Base-by-base conservation (phyloP, 768 basidiomycete species). In the Coprinopsis strossmayeri region DNA sequence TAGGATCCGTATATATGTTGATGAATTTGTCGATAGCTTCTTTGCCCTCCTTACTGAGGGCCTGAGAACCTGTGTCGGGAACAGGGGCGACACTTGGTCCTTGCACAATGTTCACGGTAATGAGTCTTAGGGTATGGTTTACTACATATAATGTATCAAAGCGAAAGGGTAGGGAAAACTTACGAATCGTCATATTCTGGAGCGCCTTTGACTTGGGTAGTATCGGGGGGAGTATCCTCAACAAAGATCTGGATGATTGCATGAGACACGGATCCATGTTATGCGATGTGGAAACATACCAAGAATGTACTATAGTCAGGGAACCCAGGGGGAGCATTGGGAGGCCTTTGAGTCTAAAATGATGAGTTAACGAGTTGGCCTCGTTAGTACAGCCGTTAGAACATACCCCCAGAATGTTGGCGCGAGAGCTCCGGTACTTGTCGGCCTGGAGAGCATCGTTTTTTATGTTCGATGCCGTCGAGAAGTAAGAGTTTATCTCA, bases 261-360 rank as follows among this genome's bases (percentile, higher is more conserved):
- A n/a, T n/a, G n/a, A n/a, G n/a, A n/a, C n/a, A n/a, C n/a, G n/a
- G n/a, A n/a, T n/a, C n/a, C n/a, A n/a, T n/a, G n/a, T n/a, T 15
- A 32, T 15, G 30, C 9, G 30, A 32, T 7, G 9, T 18, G 17
- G 17, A 18, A 18, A 10, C 35, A 10, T 9, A 42, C 40, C 23
- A 42, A 24, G 40, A 5, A 42, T 12, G 40, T 42, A 10, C 5
- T 42, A 18, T 42, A 42, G 23, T 42, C 40, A 17, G 40, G 40
- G 40, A 42, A 42, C 18, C 40, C 40, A 21, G 40, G 21, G 40
- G 40, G 40, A 21, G 40, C 21, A 23, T 42, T 42, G 23, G 40
- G 23, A 21, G 40, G 40, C 23, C 17, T 42, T 7, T 4, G 5
- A 24, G 40, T 42, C 35, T 38, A 17, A 17, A 18, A 7, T 7